Base-by-base conservation (phyloP, 352 stramenopile species). In the Phytophthora brassicae region DNA sequence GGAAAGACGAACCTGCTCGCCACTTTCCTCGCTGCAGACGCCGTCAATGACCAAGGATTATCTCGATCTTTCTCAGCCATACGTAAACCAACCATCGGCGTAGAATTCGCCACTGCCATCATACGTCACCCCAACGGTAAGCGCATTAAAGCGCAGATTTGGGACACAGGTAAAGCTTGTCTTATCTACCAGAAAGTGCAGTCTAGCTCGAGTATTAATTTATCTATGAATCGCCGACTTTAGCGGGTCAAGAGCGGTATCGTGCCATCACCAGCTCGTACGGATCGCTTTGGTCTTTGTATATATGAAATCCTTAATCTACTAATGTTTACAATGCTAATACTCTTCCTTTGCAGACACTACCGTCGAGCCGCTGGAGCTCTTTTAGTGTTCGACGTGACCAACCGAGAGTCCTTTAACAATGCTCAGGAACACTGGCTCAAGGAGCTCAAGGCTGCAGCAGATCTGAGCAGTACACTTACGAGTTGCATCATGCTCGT, bases 1-100 rank as follows among this genome's bases (percentile, higher is more conserved):
- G 91, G 91, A 38, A 97, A 97, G 66, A 97, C 83, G 12, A 97
- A 92, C 58, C 75, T 97, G 17, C 84, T 97, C 19, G 80, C 79
- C 63, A 75, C 84, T 57, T 83, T 97, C 73, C 57, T 95, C 53
- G 66, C 79, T 0, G 53, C 66, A 5, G 66, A 84, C 4, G 14
- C 48, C 13, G 47, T 61, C n/a, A 72, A 73, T 39, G 68, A 57
- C 0, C 33, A 84, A 14, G 75, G 75, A 20, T 51, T 77, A 4
- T 68, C 75, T 7, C 78, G 75, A 28, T 68, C 64, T 22, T 89
- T 86, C 48, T 84, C 74, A 6, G 66, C 72, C 7, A 68, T 85
- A 29, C 70, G 75, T 12, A 93, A 92, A 49, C 82, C 84, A 22
- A 93, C 84, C 17, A 92, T 93, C 26, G 82, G 84, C 42, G 84